phyloP scores from a whole-genome alignment of 495 filamentous ascomycete genomes.

The Penicillium ochrochloron region DNA sequence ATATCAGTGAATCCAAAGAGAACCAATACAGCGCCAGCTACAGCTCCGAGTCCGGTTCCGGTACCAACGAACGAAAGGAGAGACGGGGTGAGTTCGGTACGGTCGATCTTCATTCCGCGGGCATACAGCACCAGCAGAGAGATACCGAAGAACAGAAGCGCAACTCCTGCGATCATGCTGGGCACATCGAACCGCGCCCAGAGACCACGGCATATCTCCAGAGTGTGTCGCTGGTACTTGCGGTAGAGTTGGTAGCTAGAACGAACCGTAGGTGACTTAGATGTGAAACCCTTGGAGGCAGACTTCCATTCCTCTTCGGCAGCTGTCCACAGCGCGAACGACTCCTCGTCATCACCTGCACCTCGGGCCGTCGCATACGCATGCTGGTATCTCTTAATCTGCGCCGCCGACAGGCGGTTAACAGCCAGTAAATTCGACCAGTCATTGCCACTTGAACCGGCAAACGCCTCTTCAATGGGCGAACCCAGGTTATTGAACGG shows the following conservation, averaged over 20 bases:
- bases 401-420: constrained; percentile 76
- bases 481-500: constrained; percentile 97
- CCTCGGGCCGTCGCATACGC: constrained; percentile 65
- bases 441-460: constrained; percentile 65
- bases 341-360: constrained; percentile 61
- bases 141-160: constrained; percentile 69
- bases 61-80: constrained; percentile 51
- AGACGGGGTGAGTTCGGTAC: constrained; percentile 54
- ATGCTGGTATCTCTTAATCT: constrained; percentile 86
- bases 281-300: constrained; percentile 43
- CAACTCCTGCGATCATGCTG: constrained; percentile 81
- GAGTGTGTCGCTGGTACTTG: constrained; percentile 75
- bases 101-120: constrained; percentile 57
- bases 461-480: constrained; percentile 93
- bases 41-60: constrained; percentile 48
- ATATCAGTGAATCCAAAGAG: constrained; percentile 33
- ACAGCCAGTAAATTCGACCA: constrained; percentile 77
- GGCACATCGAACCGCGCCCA: constrained; percentile 91
- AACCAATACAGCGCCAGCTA: constrained; percentile 33
- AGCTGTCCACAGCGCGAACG: constrained; percentile 61
- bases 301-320: constrained; percentile 54
- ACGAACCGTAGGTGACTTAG: constrained; percentile 39
- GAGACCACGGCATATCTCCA: constrained; percentile 78
- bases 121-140: constrained; percentile 72
- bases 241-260: constrained; percentile 64